These are phyloP conservation scores for Linum usitatissimum DNA, from an alignment of 345 rosid genomes.

Conservation along the genomic window DNA sequence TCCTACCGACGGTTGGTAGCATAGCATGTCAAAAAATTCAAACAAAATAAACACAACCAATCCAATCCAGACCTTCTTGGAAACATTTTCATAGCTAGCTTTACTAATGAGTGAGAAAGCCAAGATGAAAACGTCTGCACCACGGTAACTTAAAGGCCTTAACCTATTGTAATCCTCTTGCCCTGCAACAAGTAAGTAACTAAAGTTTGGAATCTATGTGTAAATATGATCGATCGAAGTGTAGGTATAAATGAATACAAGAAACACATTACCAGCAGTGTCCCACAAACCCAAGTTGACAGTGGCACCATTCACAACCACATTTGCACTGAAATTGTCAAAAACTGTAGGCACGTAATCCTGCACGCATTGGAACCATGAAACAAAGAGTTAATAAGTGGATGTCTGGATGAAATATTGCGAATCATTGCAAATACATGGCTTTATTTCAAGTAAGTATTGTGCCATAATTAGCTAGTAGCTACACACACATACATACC, in stretches of 20 bases:
- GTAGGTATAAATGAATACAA: too few species aligned
- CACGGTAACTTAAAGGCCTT: conserved; percentile 4
- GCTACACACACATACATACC: neutral
- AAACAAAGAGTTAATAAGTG: neutral
- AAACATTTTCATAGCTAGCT: conserved; percentile 4
- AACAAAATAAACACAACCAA: neutral
- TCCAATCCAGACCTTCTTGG: neutral
- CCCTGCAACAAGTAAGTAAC: neutral
- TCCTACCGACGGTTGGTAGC: too few species aligned
- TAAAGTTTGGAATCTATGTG: too few species aligned
- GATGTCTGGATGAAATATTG: too few species aligned
- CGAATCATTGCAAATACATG: neutral
- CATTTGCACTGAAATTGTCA: conserved; percentile 1
- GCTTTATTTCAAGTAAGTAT: too few species aligned
- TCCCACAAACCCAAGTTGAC: neutral
- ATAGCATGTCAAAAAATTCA: too few species aligned
- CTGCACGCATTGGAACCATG: neutral
- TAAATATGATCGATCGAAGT: too few species aligned
- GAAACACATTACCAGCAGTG: neutral
- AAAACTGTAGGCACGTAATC: neutral
- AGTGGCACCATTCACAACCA: neutral
- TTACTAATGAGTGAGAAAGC: conserved; percentile 4
- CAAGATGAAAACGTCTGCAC: conserved; percentile 1
- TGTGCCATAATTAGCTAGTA: too few species aligned
- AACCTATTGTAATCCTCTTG: conserved; percentile 5